Evolutionary conservation across 2,329 filamentous ascomycete species (phyloP).

Genomic region (Fusarium sp.): DNA sequence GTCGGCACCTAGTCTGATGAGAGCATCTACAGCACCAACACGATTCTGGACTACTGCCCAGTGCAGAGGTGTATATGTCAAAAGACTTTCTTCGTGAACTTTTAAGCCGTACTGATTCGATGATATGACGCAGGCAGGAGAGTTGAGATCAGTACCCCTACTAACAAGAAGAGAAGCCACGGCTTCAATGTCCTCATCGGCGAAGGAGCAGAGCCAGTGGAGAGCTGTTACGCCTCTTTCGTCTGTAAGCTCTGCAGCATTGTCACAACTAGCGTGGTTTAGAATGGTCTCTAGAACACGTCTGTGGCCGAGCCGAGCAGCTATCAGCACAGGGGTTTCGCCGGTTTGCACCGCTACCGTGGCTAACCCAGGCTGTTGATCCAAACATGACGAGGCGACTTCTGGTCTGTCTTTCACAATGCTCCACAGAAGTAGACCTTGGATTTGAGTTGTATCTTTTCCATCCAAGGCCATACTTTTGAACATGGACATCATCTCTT

Average conservation of each 20-base stretch:
- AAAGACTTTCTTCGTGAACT: background rate
- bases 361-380: background rate
- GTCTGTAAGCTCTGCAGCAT: background rate
- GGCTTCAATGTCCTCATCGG: background rate
- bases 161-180: background rate
- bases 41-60: background rate
- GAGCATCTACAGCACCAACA: background rate
- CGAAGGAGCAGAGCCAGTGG: constrained; percentile 6
- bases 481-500: background rate
- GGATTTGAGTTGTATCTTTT: background rate
- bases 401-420: background rate
- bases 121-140: background rate
- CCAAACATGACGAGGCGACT: background rate
- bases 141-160: background rate
- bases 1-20: background rate
- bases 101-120: background rate
- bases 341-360: background rate
- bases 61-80: background rate
- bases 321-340: background rate
- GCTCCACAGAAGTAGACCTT: background rate
- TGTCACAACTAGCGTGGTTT: background rate
- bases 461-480: background rate
- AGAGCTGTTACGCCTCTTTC: background rate
- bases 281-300: background rate
- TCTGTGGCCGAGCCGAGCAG: background rate